Percentiles rank a stretch among this genome's conserved stretches.
These are phyloP conservation scores for Ceriops tagal DNA, from an alignment of 345 rosid species.

Conservation along the genomic window DNA sequence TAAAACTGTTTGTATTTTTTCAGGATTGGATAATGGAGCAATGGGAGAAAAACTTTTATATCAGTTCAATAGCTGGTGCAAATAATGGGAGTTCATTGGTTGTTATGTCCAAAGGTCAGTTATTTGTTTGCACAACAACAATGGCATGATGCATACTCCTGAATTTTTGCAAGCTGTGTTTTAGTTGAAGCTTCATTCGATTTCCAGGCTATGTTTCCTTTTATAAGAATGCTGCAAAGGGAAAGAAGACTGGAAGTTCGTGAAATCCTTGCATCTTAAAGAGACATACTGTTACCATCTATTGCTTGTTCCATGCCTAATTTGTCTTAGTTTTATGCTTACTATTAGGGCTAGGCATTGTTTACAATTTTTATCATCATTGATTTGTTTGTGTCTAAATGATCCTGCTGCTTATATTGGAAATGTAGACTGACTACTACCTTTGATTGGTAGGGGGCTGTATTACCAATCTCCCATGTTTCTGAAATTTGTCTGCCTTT, in stretches of 20 bases:
- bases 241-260: background rate
- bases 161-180: background rate
- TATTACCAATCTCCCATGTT: no score
- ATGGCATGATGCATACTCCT: background rate
- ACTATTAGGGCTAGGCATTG: no score
- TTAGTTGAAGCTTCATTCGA: background rate
- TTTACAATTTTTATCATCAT: no score
- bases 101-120: constrained; percentile 91
- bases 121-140: constrained; percentile 5
- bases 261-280: no score
- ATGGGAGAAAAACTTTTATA: constrained; percentile 92
- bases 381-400: no score
- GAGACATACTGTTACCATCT: no score
- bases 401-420: no score
- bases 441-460: no score
- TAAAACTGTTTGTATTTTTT: constrained; percentile 19
- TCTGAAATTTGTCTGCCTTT: no score
- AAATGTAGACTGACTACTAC: no score
- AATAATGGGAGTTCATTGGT: constrained; percentile 87
- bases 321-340: no score
- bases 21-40: constrained; percentile 99
- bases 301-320: no score
- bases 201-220: background rate
- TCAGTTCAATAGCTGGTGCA: constrained; percentile 92
- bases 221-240: background rate